Conservation (phyloP, 2,329 filamentous ascomycete species). For the Pseudocercospora crystallina region DNA sequence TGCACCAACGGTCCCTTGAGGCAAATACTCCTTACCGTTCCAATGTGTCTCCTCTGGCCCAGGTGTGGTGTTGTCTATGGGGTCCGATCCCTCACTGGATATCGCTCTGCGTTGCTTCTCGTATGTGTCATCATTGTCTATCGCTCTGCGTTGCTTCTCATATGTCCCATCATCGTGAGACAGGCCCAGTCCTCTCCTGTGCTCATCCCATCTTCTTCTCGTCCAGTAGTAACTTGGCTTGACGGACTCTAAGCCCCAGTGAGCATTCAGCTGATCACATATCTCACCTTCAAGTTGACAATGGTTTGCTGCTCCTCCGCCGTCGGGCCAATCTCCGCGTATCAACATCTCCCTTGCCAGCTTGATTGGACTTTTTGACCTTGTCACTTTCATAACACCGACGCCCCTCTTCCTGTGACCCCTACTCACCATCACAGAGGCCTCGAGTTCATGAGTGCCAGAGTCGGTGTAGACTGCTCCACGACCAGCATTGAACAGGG, state of each 20-base stretch:
- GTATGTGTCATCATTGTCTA: slow-evolving; percentile 23
- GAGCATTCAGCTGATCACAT: slow-evolving; percentile 66
- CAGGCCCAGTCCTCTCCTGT: slow-evolving; percentile 58
- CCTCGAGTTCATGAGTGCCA: slow-evolving; percentile 82
- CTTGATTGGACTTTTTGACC: slow-evolving; percentile 76
- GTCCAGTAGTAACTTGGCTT: slow-evolving; percentile 76
- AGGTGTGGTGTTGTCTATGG: neutral
- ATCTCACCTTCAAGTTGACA: slow-evolving; percentile 66
- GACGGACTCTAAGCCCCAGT: slow-evolving; percentile 71
- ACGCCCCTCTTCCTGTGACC: slow-evolving; percentile 73
- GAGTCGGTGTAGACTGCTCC: slow-evolving; percentile 84
- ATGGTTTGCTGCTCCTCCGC: slow-evolving; percentile 64
- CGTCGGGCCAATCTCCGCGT: slow-evolving; percentile 62
- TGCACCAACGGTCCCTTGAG: slow-evolving; percentile 81
- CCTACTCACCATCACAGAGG: slow-evolving; percentile 78
- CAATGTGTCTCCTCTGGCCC: slow-evolving; percentile 39
- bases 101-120: too few species aligned
- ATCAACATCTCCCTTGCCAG: slow-evolving; percentile 71
- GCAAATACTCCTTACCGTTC: slow-evolving; percentile 66
- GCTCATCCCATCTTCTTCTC: slow-evolving; percentile 74
- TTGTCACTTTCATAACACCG: slow-evolving; percentile 70
- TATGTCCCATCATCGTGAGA: slow-evolving; percentile 38
- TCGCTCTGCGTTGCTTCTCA: slow-evolving; percentile 45
- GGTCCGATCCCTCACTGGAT: neutral
- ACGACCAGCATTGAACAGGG: slow-evolving; percentile 79